These are phyloP conservation scores for Nicotiana rustica DNA, from an alignment of 305 asterid genomes.

Conservation along the genomic window DNA sequence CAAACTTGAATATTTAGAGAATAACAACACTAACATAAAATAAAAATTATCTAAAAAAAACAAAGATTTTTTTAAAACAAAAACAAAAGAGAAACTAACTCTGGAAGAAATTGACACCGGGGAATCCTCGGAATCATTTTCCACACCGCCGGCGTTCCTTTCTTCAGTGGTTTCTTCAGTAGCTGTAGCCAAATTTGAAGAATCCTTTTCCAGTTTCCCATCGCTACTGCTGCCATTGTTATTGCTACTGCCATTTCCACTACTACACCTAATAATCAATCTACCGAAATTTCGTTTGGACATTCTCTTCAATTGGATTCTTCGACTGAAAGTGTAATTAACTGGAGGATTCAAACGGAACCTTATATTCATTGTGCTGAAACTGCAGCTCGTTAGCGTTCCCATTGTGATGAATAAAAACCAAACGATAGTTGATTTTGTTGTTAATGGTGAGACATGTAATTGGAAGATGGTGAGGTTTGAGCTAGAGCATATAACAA, in stretches of 20 bases:
- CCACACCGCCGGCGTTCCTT: slow-evolving; percentile 12
- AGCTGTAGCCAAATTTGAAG: slow-evolving; percentile 38
- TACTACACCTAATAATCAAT: slow-evolving; percentile 35
- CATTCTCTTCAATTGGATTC: slow-evolving; percentile 29
- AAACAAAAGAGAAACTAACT: slow-evolving; percentile 35
- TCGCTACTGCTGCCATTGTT: slow-evolving; percentile 10
- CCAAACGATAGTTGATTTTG: neutral
- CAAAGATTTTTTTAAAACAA: neutral
- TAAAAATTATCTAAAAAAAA: neutral
- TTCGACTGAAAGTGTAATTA: neutral
- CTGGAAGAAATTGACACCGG: slow-evolving; percentile 40
- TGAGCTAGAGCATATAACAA: neutral
- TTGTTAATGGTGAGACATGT: neutral
- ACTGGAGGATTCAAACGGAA: slow-evolving; percentile 33
- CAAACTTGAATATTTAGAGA: neutral
- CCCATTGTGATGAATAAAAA: slow-evolving; percentile 32
- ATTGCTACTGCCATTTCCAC: slow-evolving; percentile 23
- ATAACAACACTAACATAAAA: neutral
- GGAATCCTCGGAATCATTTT: slow-evolving; percentile 38
- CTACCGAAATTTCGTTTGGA: slow-evolving; percentile 30
- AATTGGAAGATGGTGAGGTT: neutral
- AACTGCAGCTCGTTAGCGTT: slow-evolving; percentile 41
- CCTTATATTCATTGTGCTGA: slow-evolving; percentile 34
- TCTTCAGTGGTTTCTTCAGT: slow-evolving; percentile 37
- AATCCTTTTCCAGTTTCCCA: slow-evolving; percentile 43